A percentile compares a stretch with the other conserved stretches of the same genome.
Evolutionary conservation across 257 asterid genomes (phyloP).

Genomic region (Asclepias syriaca): DNA sequence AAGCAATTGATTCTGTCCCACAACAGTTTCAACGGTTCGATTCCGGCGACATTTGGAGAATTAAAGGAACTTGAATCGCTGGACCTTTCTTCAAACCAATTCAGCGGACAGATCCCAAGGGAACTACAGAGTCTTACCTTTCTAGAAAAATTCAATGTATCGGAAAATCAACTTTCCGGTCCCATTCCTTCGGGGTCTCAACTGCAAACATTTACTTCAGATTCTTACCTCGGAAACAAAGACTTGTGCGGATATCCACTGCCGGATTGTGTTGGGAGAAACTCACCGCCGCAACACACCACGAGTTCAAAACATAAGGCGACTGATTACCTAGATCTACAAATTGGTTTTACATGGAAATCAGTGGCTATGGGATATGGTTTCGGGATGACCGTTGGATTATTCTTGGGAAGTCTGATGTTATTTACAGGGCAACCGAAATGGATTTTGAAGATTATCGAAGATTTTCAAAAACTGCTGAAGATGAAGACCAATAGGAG

Average conservation of each 20-base stretch:
- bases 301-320: no score
- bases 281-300: no score
- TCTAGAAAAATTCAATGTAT: not conserved
- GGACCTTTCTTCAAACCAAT: constrained; percentile 13
- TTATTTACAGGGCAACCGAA: no score
- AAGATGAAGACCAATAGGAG: no score
- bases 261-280: not conserved
- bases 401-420: no score
- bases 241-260: constrained; percentile 21
- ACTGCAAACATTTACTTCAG: not conserved
- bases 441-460: no score
- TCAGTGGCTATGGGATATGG: no score
- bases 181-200: not conserved
- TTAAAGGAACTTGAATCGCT: constrained; percentile 1
- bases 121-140: not conserved
- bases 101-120: constrained; percentile 5
- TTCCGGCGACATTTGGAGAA: not conserved
- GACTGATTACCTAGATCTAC: no score
- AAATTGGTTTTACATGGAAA: no score
- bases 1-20: not conserved
- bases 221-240: constrained; percentile 4
- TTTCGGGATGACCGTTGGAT: no score
- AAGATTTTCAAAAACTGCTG: no score
- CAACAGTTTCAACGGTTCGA: not conserved
- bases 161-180: constrained; percentile 14